Percentiles rank a stretch among this genome's conserved stretches.
Evolutionary conservation across 139 green algal species (phyloP).

Genomic region (Chlamydomonas incerta): DNA sequence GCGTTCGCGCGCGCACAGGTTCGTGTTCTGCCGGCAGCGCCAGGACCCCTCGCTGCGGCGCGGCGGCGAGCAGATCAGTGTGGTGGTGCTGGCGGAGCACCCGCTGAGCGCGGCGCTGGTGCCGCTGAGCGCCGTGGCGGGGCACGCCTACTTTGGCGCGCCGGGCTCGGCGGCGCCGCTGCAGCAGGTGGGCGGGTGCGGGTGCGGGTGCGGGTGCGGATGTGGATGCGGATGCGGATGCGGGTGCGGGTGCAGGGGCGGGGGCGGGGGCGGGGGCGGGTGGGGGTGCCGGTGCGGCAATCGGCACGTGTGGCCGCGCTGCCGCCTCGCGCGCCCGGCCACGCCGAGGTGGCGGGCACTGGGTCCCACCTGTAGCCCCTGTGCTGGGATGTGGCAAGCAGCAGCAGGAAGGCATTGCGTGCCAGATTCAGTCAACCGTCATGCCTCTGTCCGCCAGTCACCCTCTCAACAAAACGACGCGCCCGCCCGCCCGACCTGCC

Average conservation of each 20-base stretch:
- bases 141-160: slow-evolving; percentile 18
- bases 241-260: neutral
- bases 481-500: no score
- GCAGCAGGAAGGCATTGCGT: neutral
- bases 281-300: neutral
- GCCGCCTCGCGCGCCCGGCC: no score
- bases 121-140: slow-evolving; percentile 27
- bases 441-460: no score
- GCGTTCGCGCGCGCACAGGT: no score
- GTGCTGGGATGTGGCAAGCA: neutral
- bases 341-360: no score
- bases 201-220: no score
- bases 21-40: slow-evolving; percentile 94
- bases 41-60: slow-evolving; percentile 85
- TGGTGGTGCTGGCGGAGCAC: slow-evolving; percentile 41
- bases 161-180: slow-evolving; percentile 1
- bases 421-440: neutral
- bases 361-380: no score
- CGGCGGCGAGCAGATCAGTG: slow-evolving; percentile 82
- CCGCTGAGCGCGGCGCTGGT: slow-evolving; percentile 7
- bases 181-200: slow-evolving; percentile 19
- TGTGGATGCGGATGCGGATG: neutral
- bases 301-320: neutral
- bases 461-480: no score
- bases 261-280: neutral